phyloP scores from a whole-genome alignment of 441 rosid genomes.

The Capsella rubella region DNA sequence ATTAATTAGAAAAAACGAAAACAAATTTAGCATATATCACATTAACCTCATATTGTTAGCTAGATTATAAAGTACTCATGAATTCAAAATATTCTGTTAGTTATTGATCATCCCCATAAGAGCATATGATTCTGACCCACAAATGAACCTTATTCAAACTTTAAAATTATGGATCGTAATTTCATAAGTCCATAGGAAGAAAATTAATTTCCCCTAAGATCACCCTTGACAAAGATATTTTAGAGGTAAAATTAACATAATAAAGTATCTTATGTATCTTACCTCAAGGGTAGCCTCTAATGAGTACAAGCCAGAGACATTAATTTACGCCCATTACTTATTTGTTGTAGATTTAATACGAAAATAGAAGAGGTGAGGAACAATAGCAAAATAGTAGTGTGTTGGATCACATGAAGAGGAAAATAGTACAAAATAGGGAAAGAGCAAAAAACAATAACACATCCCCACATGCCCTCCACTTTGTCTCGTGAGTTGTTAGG shows the following conservation, averaged over 20 bases:
- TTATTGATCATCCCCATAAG: neutral
- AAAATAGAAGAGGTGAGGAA: slow-evolving; percentile 4
- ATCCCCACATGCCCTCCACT: slow-evolving; percentile 47
- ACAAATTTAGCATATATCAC: neutral
- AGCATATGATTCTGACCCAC: neutral
- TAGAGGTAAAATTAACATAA: no score
- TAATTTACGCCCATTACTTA: slow-evolving; percentile 13
- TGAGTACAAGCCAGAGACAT: slow-evolving; percentile 13
- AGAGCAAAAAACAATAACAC: slow-evolving; percentile 40
- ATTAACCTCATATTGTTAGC: no score
- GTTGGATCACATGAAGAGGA: slow-evolving; percentile 39
- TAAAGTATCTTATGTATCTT: no score
- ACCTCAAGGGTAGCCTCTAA: no score
- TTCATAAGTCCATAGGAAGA: neutral
- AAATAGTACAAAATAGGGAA: slow-evolving; percentile 40
- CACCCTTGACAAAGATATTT: no score
- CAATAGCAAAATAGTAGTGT: slow-evolving; percentile 35
- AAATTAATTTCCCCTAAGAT: neutral
- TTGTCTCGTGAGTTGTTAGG: slow-evolving; percentile 45
- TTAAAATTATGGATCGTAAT: neutral
- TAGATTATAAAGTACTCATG: no score
- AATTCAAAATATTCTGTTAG: neutral
- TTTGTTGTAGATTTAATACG: neutral
- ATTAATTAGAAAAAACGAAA: neutral
- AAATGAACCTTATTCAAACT: neutral